phyloP scores from a whole-genome alignment of 2,329 filamentous ascomycete genomes.

The Alternaria novae-zelandiae region DNA sequence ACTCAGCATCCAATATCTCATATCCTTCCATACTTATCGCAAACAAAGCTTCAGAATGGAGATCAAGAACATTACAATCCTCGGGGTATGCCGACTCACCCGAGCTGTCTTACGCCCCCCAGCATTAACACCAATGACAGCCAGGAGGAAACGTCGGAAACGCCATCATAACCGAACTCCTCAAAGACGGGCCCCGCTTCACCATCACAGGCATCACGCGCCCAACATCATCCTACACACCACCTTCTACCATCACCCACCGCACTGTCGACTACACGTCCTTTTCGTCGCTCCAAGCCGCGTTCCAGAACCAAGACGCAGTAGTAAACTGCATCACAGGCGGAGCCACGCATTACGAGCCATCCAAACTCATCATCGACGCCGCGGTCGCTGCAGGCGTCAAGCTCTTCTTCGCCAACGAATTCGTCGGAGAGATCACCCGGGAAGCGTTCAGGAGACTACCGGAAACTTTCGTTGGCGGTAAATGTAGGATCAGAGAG shows the following conservation, averaged over 20 bases:
- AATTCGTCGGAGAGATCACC: conserved; percentile 39
- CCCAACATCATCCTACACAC: conserved; percentile 24
- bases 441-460: conserved; percentile 33
- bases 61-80: conserved; percentile 44
- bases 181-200: conserved; percentile 25
- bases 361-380: conserved; percentile 53
- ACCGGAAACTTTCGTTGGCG: conserved; percentile 34
- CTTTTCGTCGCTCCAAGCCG: conserved; percentile 37
- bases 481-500: conserved; percentile 33
- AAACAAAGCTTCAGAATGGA: conserved; percentile 28
- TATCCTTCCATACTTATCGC: too few relatives aligned
- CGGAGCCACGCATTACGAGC: conserved; percentile 48
- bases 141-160: conserved; percentile 40
- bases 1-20: too few relatives aligned
- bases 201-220: conserved; percentile 42
- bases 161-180: conserved; percentile 37
- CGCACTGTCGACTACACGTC: conserved; percentile 36
- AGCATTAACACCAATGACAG: neutral
- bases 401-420: conserved; percentile 44
- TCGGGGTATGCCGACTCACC: conserved; percentile 31
- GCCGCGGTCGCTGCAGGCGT: conserved; percentile 43
- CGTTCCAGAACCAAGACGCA: conserved; percentile 62
- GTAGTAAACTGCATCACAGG: conserved; percentile 58
- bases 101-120: too few relatives aligned
- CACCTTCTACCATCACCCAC: conserved; percentile 24